Conservation (phyloP, 176 grass and related monocot species). For the Calamus simplicifolius region DNA sequence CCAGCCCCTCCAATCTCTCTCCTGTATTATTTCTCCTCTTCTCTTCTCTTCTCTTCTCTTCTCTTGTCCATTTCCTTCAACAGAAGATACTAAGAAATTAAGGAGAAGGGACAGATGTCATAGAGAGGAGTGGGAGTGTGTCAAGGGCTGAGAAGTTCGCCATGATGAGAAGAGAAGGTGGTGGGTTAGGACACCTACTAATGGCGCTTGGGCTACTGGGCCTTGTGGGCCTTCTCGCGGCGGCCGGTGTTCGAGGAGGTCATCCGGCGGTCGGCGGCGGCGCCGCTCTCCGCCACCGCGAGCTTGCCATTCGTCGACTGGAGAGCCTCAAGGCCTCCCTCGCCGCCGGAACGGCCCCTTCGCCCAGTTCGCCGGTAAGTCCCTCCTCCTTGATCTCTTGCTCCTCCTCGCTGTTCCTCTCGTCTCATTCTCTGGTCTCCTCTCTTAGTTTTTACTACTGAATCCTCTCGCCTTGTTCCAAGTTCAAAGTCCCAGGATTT, state of each 20-base stretch:
- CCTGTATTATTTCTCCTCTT: no score
- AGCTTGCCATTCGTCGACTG: conserved; percentile 10
- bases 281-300: neutral
- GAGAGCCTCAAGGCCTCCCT: conserved; percentile 13
- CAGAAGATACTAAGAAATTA: neutral
- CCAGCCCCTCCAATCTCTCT: no score
- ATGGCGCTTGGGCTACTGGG: conserved; percentile 6
- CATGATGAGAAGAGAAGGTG: neutral
- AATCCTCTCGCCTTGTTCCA: no score
- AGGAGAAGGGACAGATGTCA: neutral
- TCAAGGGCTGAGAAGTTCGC: no score
- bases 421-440: no score
- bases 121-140: neutral
- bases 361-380: neutral
- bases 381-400: neutral
- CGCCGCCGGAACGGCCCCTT: conserved; percentile 14
- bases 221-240: conserved; percentile 9
- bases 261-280: conserved; percentile 2
- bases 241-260: neutral
- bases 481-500: no score
- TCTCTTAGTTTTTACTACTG: no score
- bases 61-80: neutral
- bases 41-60: neutral
- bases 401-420: neutral
- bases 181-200: neutral